Conservation (phyloP, 2,329 filamentous ascomycete species). For the Balansia obtecta region DNA sequence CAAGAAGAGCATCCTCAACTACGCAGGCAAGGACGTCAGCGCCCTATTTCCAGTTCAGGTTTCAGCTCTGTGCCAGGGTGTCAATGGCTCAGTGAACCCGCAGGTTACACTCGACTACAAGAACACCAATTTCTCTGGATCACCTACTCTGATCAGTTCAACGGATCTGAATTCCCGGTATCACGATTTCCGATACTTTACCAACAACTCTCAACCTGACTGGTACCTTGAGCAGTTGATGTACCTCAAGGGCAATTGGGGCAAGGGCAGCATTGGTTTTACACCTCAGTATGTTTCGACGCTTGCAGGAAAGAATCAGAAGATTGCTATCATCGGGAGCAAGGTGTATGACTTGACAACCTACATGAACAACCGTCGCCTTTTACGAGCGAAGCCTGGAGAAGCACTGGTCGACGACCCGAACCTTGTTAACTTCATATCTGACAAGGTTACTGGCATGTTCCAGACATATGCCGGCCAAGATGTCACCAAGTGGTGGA, state of each 20-base stretch:
- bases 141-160: constrained; percentile 49
- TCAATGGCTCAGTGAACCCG: constrained; percentile 49
- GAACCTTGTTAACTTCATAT: constrained; percentile 69
- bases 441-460: constrained; percentile 59
- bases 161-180: constrained; percentile 66
- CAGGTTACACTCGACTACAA: constrained; percentile 79
- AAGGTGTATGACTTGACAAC: constrained; percentile 82
- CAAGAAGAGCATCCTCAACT: constrained; percentile 55
- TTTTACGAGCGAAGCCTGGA: constrained; percentile 43
- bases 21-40: constrained; percentile 80
- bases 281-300: constrained; percentile 63
- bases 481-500: constrained; percentile 78
- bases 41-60: constrained; percentile 88
- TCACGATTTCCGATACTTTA: constrained; percentile 84
- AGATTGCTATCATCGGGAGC: constrained; percentile 66
- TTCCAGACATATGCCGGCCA: constrained; percentile 65
- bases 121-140: constrained; percentile 60
- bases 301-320: constrained; percentile 47
- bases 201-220: constrained; percentile 69
- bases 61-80: constrained; percentile 76
- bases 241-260: constrained; percentile 63
- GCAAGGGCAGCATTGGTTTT: constrained; percentile 81
- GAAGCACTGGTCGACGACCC: constrained; percentile 31
- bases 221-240: constrained; percentile 90
- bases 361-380: constrained; percentile 66